Evolutionary conservation across 2,329 filamentous ascomycete species (phyloP).

Genomic region (Trichoderma sp.): DNA sequence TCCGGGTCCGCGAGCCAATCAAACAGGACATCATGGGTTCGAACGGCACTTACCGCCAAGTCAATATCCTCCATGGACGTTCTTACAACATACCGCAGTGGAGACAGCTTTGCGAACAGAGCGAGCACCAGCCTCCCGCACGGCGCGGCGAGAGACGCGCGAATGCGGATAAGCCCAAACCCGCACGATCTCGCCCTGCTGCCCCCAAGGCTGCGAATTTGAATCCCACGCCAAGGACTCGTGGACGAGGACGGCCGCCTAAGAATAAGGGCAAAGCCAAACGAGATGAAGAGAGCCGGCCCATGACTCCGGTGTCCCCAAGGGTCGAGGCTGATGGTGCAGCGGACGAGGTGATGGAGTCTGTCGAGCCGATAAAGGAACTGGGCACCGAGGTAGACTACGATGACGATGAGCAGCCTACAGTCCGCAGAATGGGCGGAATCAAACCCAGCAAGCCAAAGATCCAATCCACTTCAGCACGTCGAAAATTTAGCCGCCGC

Average conservation of each 20-base stretch:
- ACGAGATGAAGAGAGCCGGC: slow-evolving; percentile 51
- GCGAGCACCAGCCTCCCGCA: slow-evolving; percentile 93
- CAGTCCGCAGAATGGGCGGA: slow-evolving; percentile 54
- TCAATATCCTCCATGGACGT: slow-evolving; percentile 94
- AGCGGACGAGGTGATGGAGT: slow-evolving; percentile 47
- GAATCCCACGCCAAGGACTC: slow-evolving; percentile 45
- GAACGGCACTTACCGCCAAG: slow-evolving; percentile 93
- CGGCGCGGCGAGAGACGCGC: slow-evolving; percentile 80
- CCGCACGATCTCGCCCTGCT: slow-evolving; percentile 46
- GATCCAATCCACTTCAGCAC: slow-evolving; percentile 78
- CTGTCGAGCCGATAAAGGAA: slow-evolving; percentile 51
- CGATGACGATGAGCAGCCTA: slow-evolving; percentile 48
- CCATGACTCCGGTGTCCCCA: slow-evolving; percentile 63
- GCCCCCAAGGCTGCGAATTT: slow-evolving; percentile 38
- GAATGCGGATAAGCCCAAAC: slow-evolving; percentile 58
- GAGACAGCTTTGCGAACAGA: slow-evolving; percentile 90
- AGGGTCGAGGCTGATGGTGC: slow-evolving; percentile 44
- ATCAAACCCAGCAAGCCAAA: slow-evolving; percentile 58
- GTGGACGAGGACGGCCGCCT: slow-evolving; percentile 46
- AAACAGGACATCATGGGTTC: slow-evolving; percentile 98
- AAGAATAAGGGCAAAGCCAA: slow-evolving; percentile 46
- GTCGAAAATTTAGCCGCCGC: slow-evolving; percentile 81
- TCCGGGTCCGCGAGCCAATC: slow-evolving; percentile 94
- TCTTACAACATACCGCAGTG: slow-evolving; percentile 97
- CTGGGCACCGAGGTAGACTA: slow-evolving; percentile 50